Evolutionary conservation across 2,329 filamentous ascomycete species (phyloP).

Genomic region (Colletotrichum caudatum): DNA sequence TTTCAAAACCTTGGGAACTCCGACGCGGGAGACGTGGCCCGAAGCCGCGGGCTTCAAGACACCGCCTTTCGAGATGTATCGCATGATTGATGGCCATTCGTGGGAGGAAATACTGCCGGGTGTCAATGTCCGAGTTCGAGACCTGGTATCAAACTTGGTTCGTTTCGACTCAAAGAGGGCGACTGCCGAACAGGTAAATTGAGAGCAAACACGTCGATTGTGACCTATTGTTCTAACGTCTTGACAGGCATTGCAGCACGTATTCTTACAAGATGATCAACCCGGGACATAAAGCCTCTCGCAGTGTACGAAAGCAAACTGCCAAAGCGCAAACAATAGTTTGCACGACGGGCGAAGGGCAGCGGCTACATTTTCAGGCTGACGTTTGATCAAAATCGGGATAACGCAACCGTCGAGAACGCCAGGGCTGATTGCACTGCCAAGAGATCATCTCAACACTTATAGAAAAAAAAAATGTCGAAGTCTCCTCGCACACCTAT

Average conservation of each 20-base stretch:
- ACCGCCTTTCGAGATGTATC: conserved; percentile 92
- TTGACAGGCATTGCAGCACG: conserved; percentile 37
- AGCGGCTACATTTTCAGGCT: neutral
- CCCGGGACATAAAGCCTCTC: neutral
- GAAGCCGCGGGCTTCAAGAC: conserved; percentile 75
- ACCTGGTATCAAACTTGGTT: conserved; percentile 76
- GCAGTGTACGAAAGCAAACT: neutral
- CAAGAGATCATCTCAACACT: neutral
- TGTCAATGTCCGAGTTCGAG: conserved; percentile 67
- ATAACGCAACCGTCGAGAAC: neutral
- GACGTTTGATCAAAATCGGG: neutral
- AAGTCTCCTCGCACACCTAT: neutral
- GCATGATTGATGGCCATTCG: conserved; percentile 72
- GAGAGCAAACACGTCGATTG: neutral
- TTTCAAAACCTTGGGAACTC: conserved; percentile 91
- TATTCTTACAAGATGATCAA: neutral
- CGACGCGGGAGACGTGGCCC: conserved; percentile 84
- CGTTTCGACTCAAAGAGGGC: conserved; percentile 78
- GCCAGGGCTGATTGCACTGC: neutral
- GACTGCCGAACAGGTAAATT: conserved; percentile 66
- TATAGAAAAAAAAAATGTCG: neutral
- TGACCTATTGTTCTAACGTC: conserved; percentile 6
- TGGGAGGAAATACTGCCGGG: conserved; percentile 80
- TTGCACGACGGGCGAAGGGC: neutral
- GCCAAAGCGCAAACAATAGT: neutral